Conservation (phyloP, 2,329 filamentous ascomycete species). For the Diaporthe sp. region DNA sequence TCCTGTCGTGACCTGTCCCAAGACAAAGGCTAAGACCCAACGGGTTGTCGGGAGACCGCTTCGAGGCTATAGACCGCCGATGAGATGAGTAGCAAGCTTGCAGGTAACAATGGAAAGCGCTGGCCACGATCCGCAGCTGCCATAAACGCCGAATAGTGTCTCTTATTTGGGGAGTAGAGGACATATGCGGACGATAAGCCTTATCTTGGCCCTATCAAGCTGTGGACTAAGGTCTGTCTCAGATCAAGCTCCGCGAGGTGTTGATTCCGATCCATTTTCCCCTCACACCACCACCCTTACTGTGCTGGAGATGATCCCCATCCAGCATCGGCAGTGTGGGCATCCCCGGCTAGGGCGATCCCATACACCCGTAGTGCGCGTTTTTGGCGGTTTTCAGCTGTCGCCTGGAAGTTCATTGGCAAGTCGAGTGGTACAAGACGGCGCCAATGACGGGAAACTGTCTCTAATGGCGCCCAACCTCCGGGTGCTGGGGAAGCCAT, state of each 20-base stretch:
- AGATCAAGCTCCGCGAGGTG: background rate
- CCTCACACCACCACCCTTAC: slow-evolving; percentile 10
- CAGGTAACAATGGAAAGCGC: background rate
- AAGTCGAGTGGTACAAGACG: slow-evolving; percentile 8
- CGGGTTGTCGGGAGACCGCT: background rate
- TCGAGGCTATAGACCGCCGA: background rate
- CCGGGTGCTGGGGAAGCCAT: background rate
- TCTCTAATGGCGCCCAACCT: background rate
- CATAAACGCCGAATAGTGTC: background rate
- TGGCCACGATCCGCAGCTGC: background rate
- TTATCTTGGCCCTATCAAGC: slow-evolving; percentile 38
- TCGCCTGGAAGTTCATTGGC: background rate
- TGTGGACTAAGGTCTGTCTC: background rate
- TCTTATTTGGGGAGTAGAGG: background rate
- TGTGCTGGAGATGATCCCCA: background rate
- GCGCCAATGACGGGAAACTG: background rate
- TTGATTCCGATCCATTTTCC: background rate
- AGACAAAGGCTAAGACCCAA: background rate
- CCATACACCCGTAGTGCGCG: background rate
- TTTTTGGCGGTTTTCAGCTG: background rate
- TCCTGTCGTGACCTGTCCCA: background rate
- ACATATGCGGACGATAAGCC: slow-evolving; percentile 25
- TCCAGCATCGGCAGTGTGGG: background rate
- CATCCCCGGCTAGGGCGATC: background rate
- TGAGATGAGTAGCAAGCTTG: background rate